Percentiles rank a stretch among this genome's conserved stretches.
phyloP scores from a whole-genome alignment of 2,329 filamentous ascomycete genomes.

The Sporothrix phasma region DNA sequence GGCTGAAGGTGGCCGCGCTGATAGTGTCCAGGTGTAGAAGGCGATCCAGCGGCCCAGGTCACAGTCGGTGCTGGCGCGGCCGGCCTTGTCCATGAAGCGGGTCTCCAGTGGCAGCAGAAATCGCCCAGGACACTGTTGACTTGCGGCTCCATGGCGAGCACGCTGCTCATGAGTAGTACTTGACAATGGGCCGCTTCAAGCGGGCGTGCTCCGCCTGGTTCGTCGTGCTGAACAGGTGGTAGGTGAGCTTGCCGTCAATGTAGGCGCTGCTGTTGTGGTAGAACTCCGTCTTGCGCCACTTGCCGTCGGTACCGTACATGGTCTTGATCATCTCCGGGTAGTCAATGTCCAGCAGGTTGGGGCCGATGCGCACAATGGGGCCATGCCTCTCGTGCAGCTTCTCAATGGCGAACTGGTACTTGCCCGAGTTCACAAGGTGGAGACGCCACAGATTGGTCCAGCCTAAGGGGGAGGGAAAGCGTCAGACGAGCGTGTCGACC shows the following conservation, averaged over 20 bases:
- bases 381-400: conserved; percentile 26
- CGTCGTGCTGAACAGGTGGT: conserved; percentile 30
- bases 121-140: conserved; percentile 29
- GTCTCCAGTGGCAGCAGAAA: conserved; percentile 17
- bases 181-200: conserved; percentile 30
- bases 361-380: conserved; percentile 32
- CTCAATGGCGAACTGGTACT: conserved; percentile 24
- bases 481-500: too few species aligned
- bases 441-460: neutral
- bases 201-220: conserved; percentile 25
- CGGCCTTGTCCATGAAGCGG: neutral
- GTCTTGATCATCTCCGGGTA: conserved; percentile 29
- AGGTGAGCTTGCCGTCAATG: conserved; percentile 27
- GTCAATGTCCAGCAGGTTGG: conserved; percentile 30
- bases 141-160: conserved; percentile 34
- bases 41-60: neutral
- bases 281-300: conserved; percentile 4
- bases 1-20: neutral
- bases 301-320: conserved; percentile 28
- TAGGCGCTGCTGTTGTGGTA: conserved; percentile 16
- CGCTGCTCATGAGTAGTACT: conserved; percentile 26
- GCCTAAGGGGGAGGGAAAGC: too few species aligned
- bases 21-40: neutral
- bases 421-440: neutral
- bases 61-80: neutral